Evolutionary conservation across 176 grass and related monocot genomes (phyloP).

Genomic region (Ananas comosus): DNA sequence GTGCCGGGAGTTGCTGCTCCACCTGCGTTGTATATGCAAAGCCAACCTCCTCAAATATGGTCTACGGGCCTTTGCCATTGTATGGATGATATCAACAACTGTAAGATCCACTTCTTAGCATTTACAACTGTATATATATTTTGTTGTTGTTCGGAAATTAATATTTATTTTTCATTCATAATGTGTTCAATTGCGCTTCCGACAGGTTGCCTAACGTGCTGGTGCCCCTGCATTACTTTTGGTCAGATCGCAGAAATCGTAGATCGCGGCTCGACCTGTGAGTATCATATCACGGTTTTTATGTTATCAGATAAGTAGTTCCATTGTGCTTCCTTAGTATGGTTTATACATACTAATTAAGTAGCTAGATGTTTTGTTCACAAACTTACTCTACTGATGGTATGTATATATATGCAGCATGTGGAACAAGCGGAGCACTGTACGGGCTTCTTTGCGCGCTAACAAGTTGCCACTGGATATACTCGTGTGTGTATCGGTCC

Average conservation of each 20-base stretch:
- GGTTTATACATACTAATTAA: too few species aligned
- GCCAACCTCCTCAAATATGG: conserved; percentile 9
- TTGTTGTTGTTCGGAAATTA: neutral
- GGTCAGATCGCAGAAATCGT: conserved; percentile 16
- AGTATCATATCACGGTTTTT: neutral
- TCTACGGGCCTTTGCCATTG: conserved; percentile 54
- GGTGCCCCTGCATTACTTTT: conserved; percentile 21
- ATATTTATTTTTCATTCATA: neutral
- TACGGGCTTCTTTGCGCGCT: neutral
- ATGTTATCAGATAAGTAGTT: too few species aligned
- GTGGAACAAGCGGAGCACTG: neutral
- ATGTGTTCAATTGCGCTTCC: neutral
- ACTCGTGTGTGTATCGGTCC: conserved; percentile 15
- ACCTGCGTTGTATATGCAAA: neutral
- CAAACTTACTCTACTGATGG: neutral
- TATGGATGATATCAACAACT: conserved; percentile 31
- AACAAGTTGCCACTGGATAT: neutral
- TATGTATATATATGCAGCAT: conserved; percentile 3
- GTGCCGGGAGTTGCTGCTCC: conserved; percentile 16
- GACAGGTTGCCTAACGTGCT: conserved; percentile 13
- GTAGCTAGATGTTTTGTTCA: neutral
- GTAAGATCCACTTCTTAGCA: neutral
- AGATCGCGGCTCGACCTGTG: conserved; percentile 7
- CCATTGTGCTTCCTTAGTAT: too few species aligned
- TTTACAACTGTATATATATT: neutral